Conservation (phyloP, 192 early-diverging fungal species). For the Backusella liffmaniae region DNA sequence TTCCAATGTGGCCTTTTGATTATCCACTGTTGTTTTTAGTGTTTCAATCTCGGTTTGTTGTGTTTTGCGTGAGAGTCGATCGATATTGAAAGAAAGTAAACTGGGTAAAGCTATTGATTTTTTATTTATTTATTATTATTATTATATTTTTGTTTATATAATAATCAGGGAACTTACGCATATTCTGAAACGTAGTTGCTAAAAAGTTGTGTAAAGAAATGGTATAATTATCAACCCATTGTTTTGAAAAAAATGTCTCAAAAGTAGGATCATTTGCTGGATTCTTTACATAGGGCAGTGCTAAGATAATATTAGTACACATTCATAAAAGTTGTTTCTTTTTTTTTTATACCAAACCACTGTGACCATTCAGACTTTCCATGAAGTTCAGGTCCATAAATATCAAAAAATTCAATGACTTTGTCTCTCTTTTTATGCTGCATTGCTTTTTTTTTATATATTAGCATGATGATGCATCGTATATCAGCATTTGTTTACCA, state of each 20-base stretch:
- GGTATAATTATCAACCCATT: conserved; percentile 62
- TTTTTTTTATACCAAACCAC: conserved; percentile 67
- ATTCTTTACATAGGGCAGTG: conserved; percentile 57
- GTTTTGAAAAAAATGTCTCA: conserved; percentile 59
- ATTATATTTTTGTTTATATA: too few relatives aligned
- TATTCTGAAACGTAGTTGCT: conserved; percentile 60
- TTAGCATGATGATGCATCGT: not conserved
- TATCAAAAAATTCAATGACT: conserved; percentile 60
- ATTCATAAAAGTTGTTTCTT: not conserved
- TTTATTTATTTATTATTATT: not conserved
- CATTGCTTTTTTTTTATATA: conserved; percentile 39
- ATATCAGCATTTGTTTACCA: conserved; percentile 37
- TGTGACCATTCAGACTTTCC: conserved; percentile 56
- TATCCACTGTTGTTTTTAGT: conserved; percentile 26
- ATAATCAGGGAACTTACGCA: conserved; percentile 46
- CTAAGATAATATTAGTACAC: conserved; percentile 19
- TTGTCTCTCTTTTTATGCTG: conserved; percentile 56
- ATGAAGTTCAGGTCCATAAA: conserved; percentile 55
- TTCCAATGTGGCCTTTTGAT: conserved; percentile 25
- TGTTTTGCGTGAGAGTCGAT: conserved; percentile 42
- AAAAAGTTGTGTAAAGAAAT: conserved; percentile 62
- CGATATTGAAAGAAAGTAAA: conserved; percentile 54
- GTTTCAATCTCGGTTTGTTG: conserved; percentile 35
- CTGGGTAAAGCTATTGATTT: conserved; percentile 47
- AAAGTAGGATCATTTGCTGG: conserved; percentile 56